Conservation (phyloP, 331 rosid species). For the Malus hybrid region DNA sequence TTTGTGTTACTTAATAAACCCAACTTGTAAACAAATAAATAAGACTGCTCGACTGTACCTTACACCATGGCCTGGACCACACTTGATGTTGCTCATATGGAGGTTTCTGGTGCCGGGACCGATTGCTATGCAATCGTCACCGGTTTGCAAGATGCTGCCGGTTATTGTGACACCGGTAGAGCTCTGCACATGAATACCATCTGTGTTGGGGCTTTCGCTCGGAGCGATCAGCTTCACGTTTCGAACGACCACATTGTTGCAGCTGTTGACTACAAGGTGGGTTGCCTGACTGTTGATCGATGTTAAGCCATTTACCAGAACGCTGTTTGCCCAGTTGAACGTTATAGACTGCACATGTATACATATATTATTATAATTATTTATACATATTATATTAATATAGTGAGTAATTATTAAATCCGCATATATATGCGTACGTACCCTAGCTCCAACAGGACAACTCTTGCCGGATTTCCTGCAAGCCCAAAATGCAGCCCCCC, state of each 20-base stretch:
- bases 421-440: not conserved
- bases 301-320: slow-evolving; percentile 48
- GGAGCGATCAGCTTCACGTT: slow-evolving; percentile 38
- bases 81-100: slow-evolving; percentile 33
- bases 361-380: not conserved
- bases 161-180: slow-evolving; percentile 35
- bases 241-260: slow-evolving; percentile 34
- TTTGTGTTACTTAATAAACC: not conserved
- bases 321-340: slow-evolving; percentile 42
- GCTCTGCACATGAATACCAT: slow-evolving; percentile 53
- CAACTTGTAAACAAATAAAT: not conserved
- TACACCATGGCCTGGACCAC: slow-evolving; percentile 65
- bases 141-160: slow-evolving; percentile 34
- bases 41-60: slow-evolving; percentile 17
- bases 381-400: too few relatives aligned
- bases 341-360: slow-evolving; percentile 43
- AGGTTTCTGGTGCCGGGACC: slow-evolving; percentile 46
- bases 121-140: slow-evolving; percentile 53
- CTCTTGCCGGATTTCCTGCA: slow-evolving; percentile 38
- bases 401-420: too few relatives aligned
- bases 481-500: slow-evolving; percentile 46
- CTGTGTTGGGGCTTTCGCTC: slow-evolving; percentile 48
- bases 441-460: slow-evolving; percentile 52
- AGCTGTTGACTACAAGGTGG: slow-evolving; percentile 49
- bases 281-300: slow-evolving; percentile 50